phyloP scores from a whole-genome alignment of 1,139 yeast species.

The Diutina pseudorugosa region DNA sequence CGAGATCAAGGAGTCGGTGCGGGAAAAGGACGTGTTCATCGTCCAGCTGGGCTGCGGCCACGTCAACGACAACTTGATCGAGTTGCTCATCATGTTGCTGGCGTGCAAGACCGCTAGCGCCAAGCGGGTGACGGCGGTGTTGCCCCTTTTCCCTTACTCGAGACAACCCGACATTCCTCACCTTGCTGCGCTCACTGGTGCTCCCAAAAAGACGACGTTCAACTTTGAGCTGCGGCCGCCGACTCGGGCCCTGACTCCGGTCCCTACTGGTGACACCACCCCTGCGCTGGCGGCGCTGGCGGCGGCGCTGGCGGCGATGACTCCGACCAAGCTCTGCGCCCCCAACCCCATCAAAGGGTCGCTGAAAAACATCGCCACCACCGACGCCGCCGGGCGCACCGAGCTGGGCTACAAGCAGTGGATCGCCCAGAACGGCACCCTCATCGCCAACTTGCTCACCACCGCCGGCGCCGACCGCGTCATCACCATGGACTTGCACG shows the following conservation, averaged over 20 bases:
- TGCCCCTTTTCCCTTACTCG: slow-evolving; percentile 4
- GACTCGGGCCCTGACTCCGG: background rate
- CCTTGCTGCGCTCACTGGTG: slow-evolving; percentile 24
- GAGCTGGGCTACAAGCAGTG: slow-evolving; percentile 77
- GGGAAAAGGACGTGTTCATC: slow-evolving; percentile 5
- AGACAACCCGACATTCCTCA: slow-evolving; percentile 4
- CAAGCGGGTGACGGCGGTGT: slow-evolving; percentile 4
- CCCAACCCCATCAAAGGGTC: background rate
- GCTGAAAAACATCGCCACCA: slow-evolving; percentile 6
- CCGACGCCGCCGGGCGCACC: slow-evolving; percentile 29
- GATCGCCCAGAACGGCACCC: slow-evolving; percentile 93
- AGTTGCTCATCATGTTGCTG: slow-evolving; percentile 32
- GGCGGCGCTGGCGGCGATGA: background rate
- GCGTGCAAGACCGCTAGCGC: slow-evolving; percentile 4
- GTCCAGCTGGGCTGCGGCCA: slow-evolving; percentile 6
- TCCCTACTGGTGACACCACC: background rate
- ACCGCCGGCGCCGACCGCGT: slow-evolving; percentile 4
- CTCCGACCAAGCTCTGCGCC: background rate
- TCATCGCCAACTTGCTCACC: slow-evolving; percentile 13
- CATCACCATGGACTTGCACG: slow-evolving; percentile 5
- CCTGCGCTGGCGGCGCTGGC: no score
- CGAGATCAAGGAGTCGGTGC: slow-evolving; percentile 6
- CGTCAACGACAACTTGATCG: slow-evolving; percentile 7
- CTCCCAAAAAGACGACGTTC: slow-evolving; percentile 12
- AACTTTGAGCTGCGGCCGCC: background rate